These are phyloP conservation scores for Dioszegia hungarica DNA, from an alignment of 768 basidiomycete species.

Conservation along the genomic window DNA sequence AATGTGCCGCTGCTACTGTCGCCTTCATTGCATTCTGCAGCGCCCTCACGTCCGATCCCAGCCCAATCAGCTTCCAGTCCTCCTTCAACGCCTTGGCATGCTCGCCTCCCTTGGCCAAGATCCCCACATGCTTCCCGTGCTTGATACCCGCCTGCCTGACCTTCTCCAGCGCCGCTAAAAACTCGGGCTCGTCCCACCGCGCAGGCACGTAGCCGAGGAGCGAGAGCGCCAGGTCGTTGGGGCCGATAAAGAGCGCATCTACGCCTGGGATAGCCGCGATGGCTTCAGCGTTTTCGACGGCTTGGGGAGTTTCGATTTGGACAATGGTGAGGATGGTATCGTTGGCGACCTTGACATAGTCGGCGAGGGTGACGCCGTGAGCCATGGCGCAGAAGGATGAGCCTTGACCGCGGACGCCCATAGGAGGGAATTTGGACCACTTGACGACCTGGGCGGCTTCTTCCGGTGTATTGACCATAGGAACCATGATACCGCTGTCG, in stretches of 20 bases:
- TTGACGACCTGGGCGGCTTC: constrained; percentile 33
- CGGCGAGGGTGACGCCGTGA: constrained; percentile 36
- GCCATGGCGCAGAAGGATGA: constrained; percentile 33
- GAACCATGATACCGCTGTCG: constrained; percentile 40
- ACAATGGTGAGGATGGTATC: constrained; percentile 58
- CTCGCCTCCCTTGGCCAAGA: constrained; percentile 31
- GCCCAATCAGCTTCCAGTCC: constrained; percentile 1
- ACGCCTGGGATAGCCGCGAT: constrained; percentile 63
- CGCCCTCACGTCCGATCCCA: constrained; percentile 11
- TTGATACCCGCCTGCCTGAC: constrained; percentile 26
- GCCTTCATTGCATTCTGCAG: constrained; percentile 11
- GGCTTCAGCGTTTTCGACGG: constrained; percentile 58
- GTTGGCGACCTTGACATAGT: constrained; percentile 54
- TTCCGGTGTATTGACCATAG: constrained; percentile 38
- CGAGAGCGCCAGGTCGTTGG: constrained; percentile 42
- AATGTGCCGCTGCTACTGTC: background rate
- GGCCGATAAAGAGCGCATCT: constrained; percentile 42
- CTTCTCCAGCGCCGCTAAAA: constrained; percentile 34
- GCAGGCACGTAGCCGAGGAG: constrained; percentile 38
- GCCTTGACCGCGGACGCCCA: constrained; percentile 41
- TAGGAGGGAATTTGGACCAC: constrained; percentile 43
- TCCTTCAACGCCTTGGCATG: background rate
- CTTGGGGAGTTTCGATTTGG: constrained; percentile 65
- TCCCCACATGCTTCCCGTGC: constrained; percentile 30
- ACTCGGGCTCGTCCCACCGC: constrained; percentile 29